Percentiles rank a stretch among this genome's conserved stretches.
These are phyloP conservation scores for Pseudevernia furfuracea DNA, from an alignment of 495 filamentous ascomycete genomes.

Conservation along the genomic window DNA sequence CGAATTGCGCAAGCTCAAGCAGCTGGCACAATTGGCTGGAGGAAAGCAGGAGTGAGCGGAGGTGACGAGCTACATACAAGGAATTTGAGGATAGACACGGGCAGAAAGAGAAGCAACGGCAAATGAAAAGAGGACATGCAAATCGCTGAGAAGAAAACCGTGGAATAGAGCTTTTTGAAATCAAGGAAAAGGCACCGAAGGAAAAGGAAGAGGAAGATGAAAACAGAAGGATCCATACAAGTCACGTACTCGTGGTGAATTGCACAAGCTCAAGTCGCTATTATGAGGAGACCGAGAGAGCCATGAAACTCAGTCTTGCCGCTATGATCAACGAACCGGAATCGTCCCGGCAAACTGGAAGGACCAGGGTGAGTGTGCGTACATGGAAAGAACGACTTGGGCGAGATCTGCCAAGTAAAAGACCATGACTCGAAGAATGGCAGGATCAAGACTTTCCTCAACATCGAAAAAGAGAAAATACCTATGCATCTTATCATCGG, in stretches of 20 bases:
- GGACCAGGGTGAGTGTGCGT: no score
- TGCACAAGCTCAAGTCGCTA: not conserved
- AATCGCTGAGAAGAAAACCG: not conserved
- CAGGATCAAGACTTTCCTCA: conserved; percentile 33
- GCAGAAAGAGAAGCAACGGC: not conserved
- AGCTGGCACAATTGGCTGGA: conserved; percentile 4
- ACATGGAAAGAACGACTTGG: not conserved
- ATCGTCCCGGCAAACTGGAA: no score
- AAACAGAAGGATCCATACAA: conserved; percentile 5
- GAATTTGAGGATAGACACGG: not conserved
- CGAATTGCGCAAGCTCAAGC: conserved; percentile 1
- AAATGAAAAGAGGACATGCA: not conserved
- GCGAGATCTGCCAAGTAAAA: conserved; percentile 25
- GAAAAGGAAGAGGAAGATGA: not conserved
- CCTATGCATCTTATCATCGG: conserved; percentile 56
- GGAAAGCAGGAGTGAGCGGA: not conserved
- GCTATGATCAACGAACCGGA: no score
- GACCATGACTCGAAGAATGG: conserved; percentile 37
- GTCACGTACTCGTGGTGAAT: not conserved
- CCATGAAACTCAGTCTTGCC: no score
- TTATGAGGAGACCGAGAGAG: no score
- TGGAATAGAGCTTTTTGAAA: not conserved
- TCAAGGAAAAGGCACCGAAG: not conserved
- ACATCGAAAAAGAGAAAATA: conserved; percentile 30
- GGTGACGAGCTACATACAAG: not conserved